Conservation (phyloP, 1,284 basidiomycete genomes). For the Tilletia walkeri region DNA sequence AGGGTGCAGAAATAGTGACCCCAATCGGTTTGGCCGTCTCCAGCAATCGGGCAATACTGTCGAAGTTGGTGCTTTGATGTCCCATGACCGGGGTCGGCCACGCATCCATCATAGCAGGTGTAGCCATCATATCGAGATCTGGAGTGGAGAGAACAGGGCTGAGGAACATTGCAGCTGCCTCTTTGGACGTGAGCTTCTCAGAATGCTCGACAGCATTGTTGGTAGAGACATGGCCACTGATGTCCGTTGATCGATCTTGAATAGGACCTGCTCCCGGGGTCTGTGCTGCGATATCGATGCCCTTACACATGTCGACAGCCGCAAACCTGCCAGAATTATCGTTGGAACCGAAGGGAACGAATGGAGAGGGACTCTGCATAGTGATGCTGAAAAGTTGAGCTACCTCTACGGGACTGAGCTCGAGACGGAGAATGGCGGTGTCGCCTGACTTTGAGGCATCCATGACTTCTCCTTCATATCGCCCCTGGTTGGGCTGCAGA, state of each 20-base stretch:
- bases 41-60: neutral
- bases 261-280: neutral
- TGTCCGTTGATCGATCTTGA: neutral
- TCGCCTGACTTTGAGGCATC: neutral
- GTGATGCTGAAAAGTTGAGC: slow-evolving; percentile 9
- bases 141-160: neutral
- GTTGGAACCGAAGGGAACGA: neutral
- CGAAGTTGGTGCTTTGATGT: neutral
- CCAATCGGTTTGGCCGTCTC: slow-evolving; percentile 1
- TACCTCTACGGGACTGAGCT: slow-evolving; percentile 12
- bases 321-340: neutral
- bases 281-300: neutral
- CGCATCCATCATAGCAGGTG: slow-evolving; percentile 2
- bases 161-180: neutral
- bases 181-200: neutral
- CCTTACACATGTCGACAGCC: neutral
- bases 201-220: neutral
- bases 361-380: neutral
- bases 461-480: too few species aligned
- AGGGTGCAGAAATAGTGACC: neutral
- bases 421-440: slow-evolving; percentile 12
- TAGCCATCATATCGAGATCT: neutral
- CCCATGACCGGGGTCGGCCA: neutral
- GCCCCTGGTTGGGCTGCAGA: neutral
- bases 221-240: neutral